phyloP scores from a whole-genome alignment of 2,329 filamentous ascomycete genomes.

The Huntiella decipiens region DNA sequence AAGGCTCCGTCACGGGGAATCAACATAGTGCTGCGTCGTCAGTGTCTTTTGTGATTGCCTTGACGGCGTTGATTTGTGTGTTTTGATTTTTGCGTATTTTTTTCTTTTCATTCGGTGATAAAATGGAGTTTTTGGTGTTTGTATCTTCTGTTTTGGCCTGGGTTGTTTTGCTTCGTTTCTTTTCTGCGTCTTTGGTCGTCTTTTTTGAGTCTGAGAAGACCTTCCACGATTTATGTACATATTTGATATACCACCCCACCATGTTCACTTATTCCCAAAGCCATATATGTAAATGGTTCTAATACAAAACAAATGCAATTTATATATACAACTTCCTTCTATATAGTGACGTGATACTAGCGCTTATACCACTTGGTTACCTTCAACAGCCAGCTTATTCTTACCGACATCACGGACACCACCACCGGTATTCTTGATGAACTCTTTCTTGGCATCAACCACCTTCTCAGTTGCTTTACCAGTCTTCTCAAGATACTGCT shows the following conservation, averaged over 20 bases:
- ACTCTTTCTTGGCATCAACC: slow-evolving; percentile 1
- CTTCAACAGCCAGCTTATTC: slow-evolving; percentile 4
- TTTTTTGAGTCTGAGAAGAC: background rate
- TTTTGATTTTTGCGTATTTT: slow-evolving; percentile 1
- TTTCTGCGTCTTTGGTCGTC: background rate
- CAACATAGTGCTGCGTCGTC: slow-evolving; percentile 7
- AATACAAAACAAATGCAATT: background rate
- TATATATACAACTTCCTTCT: background rate
- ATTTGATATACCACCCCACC: no score
- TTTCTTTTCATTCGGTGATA: background rate
- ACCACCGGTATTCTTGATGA: slow-evolving; percentile 1
- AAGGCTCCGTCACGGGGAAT: no score
- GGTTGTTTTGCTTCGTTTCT: background rate
- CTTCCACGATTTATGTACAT: no score
- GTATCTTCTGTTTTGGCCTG: background rate
- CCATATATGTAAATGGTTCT: no score
- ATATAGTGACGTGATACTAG: background rate
- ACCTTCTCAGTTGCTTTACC: background rate
- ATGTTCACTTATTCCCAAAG: no score
- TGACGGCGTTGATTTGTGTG: slow-evolving; percentile 11
- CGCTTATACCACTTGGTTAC: slow-evolving; percentile 5
- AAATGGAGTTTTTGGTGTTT: slow-evolving; percentile 1
- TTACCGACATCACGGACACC: background rate
- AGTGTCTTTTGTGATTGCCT: slow-evolving; percentile 9
- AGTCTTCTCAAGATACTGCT: no score